Percentiles rank a stretch among this genome's conserved stretches.
These are phyloP conservation scores for Chlorella sorokiniana DNA, from an alignment of 139 green algal genomes.

Conservation along the genomic window DNA sequence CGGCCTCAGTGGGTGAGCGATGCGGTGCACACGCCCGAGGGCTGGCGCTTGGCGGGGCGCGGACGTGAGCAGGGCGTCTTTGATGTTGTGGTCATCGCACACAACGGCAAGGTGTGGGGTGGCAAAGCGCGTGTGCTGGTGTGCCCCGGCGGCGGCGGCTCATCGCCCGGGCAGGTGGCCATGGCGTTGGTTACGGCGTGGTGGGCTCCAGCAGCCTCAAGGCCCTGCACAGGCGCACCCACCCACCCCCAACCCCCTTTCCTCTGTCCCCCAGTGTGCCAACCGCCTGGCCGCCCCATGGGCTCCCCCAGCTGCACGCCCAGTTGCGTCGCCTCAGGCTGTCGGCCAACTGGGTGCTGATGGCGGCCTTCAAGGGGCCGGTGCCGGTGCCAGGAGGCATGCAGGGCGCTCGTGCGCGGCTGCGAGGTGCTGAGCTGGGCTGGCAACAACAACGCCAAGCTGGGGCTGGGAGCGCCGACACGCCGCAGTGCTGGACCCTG, in stretches of 20 bases:
- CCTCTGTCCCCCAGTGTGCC: slow-evolving; percentile 47
- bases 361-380: slow-evolving; percentile 69
- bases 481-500: slow-evolving; percentile 79
- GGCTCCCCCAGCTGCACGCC: slow-evolving; percentile 52
- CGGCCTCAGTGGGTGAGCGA: slow-evolving; percentile 68
- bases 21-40: neutral
- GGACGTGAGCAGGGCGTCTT: slow-evolving; percentile 21
- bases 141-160: neutral
- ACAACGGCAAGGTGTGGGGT: slow-evolving; percentile 76
- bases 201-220: neutral
- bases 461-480: slow-evolving; percentile 27
- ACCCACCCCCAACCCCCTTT: neutral
- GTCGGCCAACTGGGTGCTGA: slow-evolving; percentile 71
- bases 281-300: slow-evolving; percentile 58
- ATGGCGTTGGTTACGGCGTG: neutral
- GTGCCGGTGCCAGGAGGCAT: slow-evolving; percentile 47
- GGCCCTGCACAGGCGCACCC: neutral
- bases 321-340: slow-evolving; percentile 68
- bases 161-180: neutral
- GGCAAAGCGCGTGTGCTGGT: neutral
- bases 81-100: slow-evolving; percentile 65
- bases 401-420: slow-evolving; percentile 65
- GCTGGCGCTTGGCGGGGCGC: slow-evolving; percentile 21
- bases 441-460: slow-evolving; percentile 83
- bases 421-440: slow-evolving; percentile 61